phyloP scores from a whole-genome alignment of 1,284 basidiomycete species.

The Ceratorhiza oryzae-sativae region DNA sequence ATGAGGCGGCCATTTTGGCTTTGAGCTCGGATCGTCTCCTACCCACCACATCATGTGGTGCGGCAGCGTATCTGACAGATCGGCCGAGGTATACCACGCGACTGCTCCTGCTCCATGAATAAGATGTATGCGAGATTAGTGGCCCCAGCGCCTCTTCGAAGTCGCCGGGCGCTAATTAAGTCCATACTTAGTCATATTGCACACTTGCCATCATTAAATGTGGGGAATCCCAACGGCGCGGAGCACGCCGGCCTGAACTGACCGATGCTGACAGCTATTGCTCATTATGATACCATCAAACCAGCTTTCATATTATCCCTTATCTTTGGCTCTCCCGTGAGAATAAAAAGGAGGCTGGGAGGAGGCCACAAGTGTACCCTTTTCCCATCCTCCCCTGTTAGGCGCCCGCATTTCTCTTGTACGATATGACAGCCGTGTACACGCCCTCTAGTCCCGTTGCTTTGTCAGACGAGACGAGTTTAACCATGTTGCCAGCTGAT shows the following conservation, averaged over 20 bases:
- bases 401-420: not conserved
- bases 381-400: not conserved
- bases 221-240: not conserved
- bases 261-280: not conserved
- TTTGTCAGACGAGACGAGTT: not conserved
- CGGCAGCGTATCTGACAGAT: no score
- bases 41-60: no score
- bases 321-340: not conserved
- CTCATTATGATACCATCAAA: not conserved
- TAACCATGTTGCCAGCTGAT: not conserved
- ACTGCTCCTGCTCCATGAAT: no score
- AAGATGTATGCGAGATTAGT: no score
- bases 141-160: not conserved
- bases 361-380: not conserved
- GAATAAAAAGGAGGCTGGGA: not conserved
- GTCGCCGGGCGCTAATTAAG: not conserved
- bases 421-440: not conserved
- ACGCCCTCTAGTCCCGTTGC: not conserved
- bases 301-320: not conserved
- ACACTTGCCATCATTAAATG: not conserved
- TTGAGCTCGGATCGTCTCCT: no score
- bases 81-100: no score
- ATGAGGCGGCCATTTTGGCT: no score
- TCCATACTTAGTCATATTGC: not conserved
- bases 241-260: not conserved